These are phyloP conservation scores for Chaetomium strumarium DNA, from an alignment of 2,329 filamentous ascomycete genomes.

Conservation along the genomic window DNA sequence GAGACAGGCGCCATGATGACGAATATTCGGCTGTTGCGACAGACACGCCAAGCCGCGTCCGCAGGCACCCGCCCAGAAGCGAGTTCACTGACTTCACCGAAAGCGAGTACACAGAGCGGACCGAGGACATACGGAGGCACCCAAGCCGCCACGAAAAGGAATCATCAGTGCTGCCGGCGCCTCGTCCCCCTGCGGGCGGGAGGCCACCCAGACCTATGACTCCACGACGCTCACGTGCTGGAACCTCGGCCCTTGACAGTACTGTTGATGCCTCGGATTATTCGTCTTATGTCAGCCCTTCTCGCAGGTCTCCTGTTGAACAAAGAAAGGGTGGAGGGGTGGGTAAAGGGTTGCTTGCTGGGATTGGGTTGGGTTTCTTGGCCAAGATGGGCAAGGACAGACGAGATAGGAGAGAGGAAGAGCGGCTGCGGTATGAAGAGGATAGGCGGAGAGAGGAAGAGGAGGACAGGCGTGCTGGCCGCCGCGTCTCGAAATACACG, in stretches of 20 bases:
- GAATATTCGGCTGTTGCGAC: conserved; percentile 59
- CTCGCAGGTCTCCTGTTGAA: conserved; percentile 43
- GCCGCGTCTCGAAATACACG: conserved; percentile 59
- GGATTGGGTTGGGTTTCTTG: conserved; percentile 63
- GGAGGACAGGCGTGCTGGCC: conserved; percentile 51
- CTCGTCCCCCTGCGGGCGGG: conserved; percentile 39
- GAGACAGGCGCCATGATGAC: conserved; percentile 43
- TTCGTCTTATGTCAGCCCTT: conserved; percentile 58
- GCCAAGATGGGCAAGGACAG: conserved; percentile 59
- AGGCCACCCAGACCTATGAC: conserved; percentile 43
- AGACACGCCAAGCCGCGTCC: conserved; percentile 51
- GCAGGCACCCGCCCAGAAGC: conserved; percentile 33
- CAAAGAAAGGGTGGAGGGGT: conserved; percentile 37
- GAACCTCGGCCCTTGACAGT: conserved; percentile 39
- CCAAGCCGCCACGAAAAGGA: conserved; percentile 27
- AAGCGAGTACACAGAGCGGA: conserved; percentile 43
- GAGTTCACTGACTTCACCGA: conserved; percentile 37
- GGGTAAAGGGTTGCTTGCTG: conserved; percentile 53
- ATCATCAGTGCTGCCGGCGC: conserved; percentile 43
- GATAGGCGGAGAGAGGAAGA: conserved; percentile 44
- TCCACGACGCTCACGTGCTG: conserved; percentile 42
- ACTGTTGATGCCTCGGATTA: conserved; percentile 49
- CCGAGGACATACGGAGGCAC: conserved; percentile 27
- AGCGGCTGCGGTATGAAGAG: conserved; percentile 31
- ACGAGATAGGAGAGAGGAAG: conserved; percentile 48